Evolutionary conservation across 176 grass and related monocot species (phyloP), one percentile per base, ranked within the genome.

Genomic region (Eleusine indica): DNA sequence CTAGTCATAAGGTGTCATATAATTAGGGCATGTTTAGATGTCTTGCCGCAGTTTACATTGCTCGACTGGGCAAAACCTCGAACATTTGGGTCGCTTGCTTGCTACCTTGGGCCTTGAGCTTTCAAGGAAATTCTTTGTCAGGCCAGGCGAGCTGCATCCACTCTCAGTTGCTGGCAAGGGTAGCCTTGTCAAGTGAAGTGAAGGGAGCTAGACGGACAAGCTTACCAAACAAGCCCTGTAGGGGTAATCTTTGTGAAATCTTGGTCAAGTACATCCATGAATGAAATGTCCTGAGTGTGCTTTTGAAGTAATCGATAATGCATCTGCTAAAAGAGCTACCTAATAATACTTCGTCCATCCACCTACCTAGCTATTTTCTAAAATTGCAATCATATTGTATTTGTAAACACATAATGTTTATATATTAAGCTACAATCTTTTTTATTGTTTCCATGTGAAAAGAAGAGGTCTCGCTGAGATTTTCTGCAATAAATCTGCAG

Each of bases 191-290:
- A 17, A 53, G 51, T 17, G 51, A 53, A 17, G 15, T 15, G 4
- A 17, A 15, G 51, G 3, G 15, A 53, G 51, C 51, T 53, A 17
- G 51, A 53, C 5, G 14, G 3, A 0, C 51, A 53, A 51, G 48
- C 48, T 15, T 51, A 51, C 48, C 48, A 51, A 15, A 3, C 48
- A 3, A 4, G 3, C 15, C 14, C 51, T 9, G 11, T 68, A 35
- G 37, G 37, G 62, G 29, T 84, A 49, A 75, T 68, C 19, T 56
- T 68, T 57, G 62, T 53, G 41, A 76, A 76, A 76, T 84, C 21
- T 30, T 4, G 47, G n/a, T n/a, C 9, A 19, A 32, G 62, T 76
- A 10, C 41, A 83, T 70, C 28, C 67, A 58, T 71, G 25, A 49
- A 51, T 60, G 75, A 71, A 62, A 69, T 62, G 17, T 5, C 14